Conservation (phyloP, 495 filamentous ascomycete species). For the Tetracladium setigerum region DNA sequence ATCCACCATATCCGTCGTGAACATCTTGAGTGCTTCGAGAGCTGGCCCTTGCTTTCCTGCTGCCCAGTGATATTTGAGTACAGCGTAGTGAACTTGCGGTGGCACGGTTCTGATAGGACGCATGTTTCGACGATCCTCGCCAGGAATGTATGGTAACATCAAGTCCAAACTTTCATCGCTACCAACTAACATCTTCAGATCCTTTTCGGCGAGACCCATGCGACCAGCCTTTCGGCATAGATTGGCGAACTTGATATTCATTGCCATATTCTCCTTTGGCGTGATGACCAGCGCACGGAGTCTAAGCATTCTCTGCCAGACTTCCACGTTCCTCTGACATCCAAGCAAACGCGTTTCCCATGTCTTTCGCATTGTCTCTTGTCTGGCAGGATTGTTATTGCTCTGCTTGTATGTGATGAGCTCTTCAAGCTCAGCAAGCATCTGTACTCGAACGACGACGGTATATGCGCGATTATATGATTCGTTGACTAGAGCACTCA, state of each 20-base stretch:
- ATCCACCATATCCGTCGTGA: slow-evolving; percentile 70
- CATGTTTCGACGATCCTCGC: slow-evolving; percentile 31
- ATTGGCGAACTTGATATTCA: slow-evolving; percentile 99
- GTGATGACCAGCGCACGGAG: slow-evolving; percentile 85
- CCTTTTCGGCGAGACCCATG: slow-evolving; percentile 93
- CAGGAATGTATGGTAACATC: slow-evolving; percentile 42
- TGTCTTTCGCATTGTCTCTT: slow-evolving; percentile 81
- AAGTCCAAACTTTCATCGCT: slow-evolving; percentile 56
- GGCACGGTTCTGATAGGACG: slow-evolving; percentile 32
- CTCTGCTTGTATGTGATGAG: slow-evolving; percentile 96
- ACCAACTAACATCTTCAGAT: slow-evolving; percentile 64
- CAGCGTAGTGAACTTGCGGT: slow-evolving; percentile 80
- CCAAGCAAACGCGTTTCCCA: slow-evolving; percentile 94
- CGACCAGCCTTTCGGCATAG: slow-evolving; percentile 92
- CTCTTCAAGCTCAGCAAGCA: slow-evolving; percentile 97
- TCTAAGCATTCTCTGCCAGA: slow-evolving; percentile 97
- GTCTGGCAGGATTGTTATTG: slow-evolving; percentile 66
- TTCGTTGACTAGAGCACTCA: slow-evolving; percentile 89
- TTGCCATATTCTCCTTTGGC: slow-evolving; percentile 88
- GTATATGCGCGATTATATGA: slow-evolving; percentile 95
- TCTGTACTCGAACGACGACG: slow-evolving; percentile 93
- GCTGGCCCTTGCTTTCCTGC: slow-evolving; percentile 54
- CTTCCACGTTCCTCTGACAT: slow-evolving; percentile 93
- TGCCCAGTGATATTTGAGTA: slow-evolving; percentile 93
- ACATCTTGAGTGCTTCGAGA: slow-evolving; percentile 69